Conservation (phyloP, 139 green algal species). For the Micractinium conductrix region DNA sequence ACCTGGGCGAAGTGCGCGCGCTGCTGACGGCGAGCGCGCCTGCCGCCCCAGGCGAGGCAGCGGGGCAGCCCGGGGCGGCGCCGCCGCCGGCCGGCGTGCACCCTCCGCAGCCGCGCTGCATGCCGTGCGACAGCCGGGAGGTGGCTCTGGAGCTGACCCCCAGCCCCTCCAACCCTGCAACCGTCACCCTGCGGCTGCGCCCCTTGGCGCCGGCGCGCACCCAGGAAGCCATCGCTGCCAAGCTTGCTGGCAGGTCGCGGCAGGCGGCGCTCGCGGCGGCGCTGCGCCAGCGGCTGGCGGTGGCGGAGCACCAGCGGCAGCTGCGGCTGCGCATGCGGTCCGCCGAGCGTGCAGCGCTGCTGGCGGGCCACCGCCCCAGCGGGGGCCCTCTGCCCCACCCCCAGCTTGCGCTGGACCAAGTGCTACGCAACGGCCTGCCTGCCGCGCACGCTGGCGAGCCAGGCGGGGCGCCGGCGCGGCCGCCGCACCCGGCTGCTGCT, state of each 20-base stretch:
- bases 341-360: conserved; percentile 9
- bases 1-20: no score
- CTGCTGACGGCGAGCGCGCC: no score
- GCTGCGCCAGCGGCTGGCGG: neutral
- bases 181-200: neutral
- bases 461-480: no score
- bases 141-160: neutral
- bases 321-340: neutral
- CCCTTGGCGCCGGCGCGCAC: neutral
- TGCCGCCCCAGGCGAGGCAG: no score
- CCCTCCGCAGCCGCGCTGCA: neutral
- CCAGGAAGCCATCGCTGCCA: neutral
- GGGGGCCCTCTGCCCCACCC: neutral
- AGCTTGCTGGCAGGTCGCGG: neutral
- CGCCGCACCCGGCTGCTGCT: neutral
- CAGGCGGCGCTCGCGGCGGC: neutral
- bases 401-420: neutral
- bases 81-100: no score
- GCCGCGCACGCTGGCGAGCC: no score
- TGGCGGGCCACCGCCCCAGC: neutral
- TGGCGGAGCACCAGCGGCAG: neutral
- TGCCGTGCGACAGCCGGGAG: neutral
- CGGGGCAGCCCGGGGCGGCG: no score
- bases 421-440: neutral
- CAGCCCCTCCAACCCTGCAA: neutral